A percentile compares a stretch with the other conserved stretches of the same genome.
phyloP scores from a whole-genome alignment of 192 early-diverging fungal species.

The Podila horticola region DNA sequence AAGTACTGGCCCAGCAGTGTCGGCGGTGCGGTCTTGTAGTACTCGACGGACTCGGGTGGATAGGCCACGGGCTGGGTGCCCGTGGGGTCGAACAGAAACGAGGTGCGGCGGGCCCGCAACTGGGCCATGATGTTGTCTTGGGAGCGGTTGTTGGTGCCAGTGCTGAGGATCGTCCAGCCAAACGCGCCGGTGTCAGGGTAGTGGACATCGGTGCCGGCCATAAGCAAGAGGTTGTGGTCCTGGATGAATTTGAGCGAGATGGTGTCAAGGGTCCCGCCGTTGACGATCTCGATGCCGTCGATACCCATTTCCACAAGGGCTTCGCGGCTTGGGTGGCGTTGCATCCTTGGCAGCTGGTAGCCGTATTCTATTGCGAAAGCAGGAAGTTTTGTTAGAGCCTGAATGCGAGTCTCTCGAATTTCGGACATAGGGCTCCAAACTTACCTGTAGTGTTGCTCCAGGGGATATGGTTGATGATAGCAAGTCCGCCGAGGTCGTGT shows the following conservation, averaged over 20 bases:
- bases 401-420: no score
- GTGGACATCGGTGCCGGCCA: constrained; percentile 77
- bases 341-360: constrained; percentile 65
- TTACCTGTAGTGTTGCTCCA: constrained; percentile 76
- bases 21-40: constrained; percentile 63
- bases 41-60: constrained; percentile 36
- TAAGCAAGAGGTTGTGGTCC: constrained; percentile 58
- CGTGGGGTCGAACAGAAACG: constrained; percentile 73
- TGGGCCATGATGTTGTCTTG: constrained; percentile 65
- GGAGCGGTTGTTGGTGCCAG: constrained; percentile 58
- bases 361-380: constrained; percentile 49
- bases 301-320: constrained; percentile 72
- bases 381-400: no score
- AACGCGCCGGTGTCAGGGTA: constrained; percentile 64
- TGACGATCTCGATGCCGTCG: constrained; percentile 76
- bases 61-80: constrained; percentile 64
- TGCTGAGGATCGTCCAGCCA: constrained; percentile 67
- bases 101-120: constrained; percentile 64
- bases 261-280: constrained; percentile 68
- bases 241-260: constrained; percentile 64
- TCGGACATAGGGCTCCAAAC: background rate
- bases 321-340: constrained; percentile 68
- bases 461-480: constrained; percentile 82
- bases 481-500: constrained; percentile 75
- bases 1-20: constrained; percentile 66